Conservation (phyloP, 805 yeast genomes). For the Kluyveromyces starmeri region DNA sequence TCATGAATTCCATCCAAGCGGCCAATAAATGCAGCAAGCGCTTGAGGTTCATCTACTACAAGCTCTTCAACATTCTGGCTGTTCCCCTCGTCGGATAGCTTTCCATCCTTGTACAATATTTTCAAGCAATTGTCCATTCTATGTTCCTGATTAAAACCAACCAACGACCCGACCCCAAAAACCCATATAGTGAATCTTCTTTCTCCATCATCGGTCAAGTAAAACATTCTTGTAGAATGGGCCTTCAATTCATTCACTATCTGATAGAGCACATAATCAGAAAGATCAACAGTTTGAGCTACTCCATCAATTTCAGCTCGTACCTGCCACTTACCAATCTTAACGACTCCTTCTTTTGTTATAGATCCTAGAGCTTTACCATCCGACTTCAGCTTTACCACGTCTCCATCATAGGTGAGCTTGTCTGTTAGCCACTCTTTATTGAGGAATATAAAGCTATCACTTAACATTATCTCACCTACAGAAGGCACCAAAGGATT, state of each 20-base stretch:
- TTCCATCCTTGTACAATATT: constrained; percentile 15
- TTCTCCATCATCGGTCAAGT: constrained; percentile 9
- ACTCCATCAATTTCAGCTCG: constrained; percentile 6
- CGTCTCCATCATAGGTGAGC: background rate
- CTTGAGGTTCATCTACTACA: constrained; percentile 6
- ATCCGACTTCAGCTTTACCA: constrained; percentile 16
- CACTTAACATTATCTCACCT: constrained; percentile 22
- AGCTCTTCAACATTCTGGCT: constrained; percentile 18
- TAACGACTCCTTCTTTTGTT: constrained; percentile 14
- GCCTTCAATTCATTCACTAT: constrained; percentile 16
- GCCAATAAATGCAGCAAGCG: constrained; percentile 12
- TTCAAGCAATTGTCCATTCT: constrained; percentile 15
- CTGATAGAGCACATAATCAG: constrained; percentile 17
- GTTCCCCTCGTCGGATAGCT: background rate
- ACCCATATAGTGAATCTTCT: constrained; percentile 19
- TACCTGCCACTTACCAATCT: constrained; percentile 23
- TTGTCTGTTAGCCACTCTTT: constrained; percentile 10
- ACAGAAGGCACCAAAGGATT: constrained; percentile 17
- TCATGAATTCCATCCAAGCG: constrained; percentile 9
- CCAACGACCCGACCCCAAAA: constrained; percentile 19
- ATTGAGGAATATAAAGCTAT: constrained; percentile 15
- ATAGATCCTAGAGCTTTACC: constrained; percentile 13
- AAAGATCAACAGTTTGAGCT: constrained; percentile 11
- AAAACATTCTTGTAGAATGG: constrained; percentile 18
- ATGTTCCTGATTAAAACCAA: constrained; percentile 9